These are phyloP conservation scores for Naganishia vaughanmartiniae DNA, from an alignment of 768 basidiomycete genomes.

Conservation along the genomic window DNA sequence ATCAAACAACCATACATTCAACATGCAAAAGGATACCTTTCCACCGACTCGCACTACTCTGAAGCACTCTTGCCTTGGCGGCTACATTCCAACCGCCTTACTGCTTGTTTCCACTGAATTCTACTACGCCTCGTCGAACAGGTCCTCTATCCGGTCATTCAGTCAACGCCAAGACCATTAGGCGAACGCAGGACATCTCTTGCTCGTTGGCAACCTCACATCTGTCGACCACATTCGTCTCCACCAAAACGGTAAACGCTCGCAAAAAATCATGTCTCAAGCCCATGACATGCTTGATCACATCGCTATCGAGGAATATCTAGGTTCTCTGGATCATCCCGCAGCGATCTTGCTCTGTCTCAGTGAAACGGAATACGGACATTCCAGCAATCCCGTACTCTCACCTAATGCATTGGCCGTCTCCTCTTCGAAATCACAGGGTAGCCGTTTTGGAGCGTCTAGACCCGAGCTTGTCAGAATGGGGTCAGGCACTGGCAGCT, in stretches of 20 bases:
- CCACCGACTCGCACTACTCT: no score
- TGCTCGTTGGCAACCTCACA: background rate
- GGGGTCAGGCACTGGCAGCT: background rate
- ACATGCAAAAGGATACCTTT: no score
- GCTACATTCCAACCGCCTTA: no score
- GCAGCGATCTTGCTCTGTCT: constrained; percentile 12
- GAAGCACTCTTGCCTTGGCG: no score
- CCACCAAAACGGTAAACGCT: background rate
- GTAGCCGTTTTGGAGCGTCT: background rate
- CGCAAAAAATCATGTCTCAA: background rate
- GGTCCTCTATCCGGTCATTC: no score
- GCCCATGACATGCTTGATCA: background rate
- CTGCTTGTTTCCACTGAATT: no score
- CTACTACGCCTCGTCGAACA: no score
- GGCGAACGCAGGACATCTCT: background rate
- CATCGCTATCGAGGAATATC: constrained; percentile 5
- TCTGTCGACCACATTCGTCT: background rate
- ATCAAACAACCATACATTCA: no score
- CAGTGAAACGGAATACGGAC: background rate
- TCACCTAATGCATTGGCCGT: background rate
- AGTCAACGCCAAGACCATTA: no score
- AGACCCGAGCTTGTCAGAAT: constrained; percentile 5
- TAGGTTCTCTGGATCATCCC: background rate
- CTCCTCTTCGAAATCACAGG: background rate
- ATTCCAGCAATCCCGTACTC: background rate